Conservation (phyloP, 73 alveolate species). For the Effrenium voratum region DNA sequence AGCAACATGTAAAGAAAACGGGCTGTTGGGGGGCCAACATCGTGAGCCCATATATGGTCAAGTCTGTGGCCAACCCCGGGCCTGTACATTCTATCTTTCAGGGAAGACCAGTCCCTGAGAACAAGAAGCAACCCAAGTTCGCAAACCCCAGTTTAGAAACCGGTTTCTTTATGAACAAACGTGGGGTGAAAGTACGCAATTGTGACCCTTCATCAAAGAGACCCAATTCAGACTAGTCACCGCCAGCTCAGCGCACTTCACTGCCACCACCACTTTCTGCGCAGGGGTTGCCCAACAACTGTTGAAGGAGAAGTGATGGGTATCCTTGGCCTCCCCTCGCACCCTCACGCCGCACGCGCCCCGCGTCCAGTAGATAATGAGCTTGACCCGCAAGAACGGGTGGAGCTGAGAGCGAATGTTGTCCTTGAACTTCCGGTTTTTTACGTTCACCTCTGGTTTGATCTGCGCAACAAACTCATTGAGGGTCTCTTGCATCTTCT, state of each 20-base stretch:
- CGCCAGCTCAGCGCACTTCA: neutral
- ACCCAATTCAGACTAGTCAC: no score
- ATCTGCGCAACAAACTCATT: neutral
- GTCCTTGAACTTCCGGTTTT: neutral
- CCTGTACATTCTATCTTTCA: no score
- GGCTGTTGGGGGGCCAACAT: no score
- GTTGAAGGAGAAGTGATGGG: neutral
- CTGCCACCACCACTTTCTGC: neutral
- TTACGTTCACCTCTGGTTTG: neutral
- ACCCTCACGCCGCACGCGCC: constrained; percentile 1
- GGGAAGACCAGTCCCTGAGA: no score
- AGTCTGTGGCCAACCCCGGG: no score
- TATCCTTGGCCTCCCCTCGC: neutral
- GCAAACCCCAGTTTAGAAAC: no score
- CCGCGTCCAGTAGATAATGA: neutral
- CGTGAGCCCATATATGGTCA: no score
- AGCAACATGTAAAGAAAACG: no score
- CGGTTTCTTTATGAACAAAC: no score
- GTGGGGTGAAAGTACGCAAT: no score
- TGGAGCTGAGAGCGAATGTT: neutral
- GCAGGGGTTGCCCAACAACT: neutral
- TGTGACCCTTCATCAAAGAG: no score
- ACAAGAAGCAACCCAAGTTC: no score
- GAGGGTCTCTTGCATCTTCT: neutral
- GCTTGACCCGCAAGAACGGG: neutral